A percentile compares a stretch with the other conserved stretches of the same genome.
Conservation (phyloP, 306 rosid genomes). For the Trifolium dubium region DNA sequence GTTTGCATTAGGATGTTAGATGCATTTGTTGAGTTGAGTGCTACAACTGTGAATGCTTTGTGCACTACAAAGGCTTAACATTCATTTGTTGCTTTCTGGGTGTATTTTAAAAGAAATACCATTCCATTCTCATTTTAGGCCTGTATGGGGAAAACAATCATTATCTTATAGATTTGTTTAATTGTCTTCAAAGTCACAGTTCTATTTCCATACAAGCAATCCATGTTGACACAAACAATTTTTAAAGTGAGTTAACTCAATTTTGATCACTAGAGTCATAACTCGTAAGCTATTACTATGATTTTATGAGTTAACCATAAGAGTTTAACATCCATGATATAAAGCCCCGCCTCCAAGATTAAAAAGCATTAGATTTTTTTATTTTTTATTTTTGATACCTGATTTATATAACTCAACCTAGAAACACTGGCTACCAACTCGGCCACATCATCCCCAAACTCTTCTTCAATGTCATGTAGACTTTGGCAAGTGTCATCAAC, state of each 20-base stretch:
- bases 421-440: conserved; percentile 93
- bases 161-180: neutral
- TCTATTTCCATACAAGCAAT: neutral
- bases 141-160: neutral
- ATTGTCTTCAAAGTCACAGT: neutral
- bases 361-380: conserved; percentile 20
- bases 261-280: neutral
- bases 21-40: too few species aligned
- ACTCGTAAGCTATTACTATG: neutral
- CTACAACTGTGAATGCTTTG: too few species aligned
- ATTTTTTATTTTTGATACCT: conserved; percentile 57
- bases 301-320: neutral
- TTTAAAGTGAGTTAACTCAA: conserved; percentile 7
- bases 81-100: too few species aligned
- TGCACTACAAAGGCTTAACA: too few species aligned
- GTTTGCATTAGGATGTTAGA: too few species aligned
- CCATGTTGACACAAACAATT: neutral
- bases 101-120: too few species aligned
- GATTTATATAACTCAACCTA: conserved; percentile 87
- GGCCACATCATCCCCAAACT: conserved; percentile 85
- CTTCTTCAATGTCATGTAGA: conserved; percentile 67
- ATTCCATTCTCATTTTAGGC: neutral
- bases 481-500: conserved; percentile 84
- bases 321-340: conserved; percentile 7
- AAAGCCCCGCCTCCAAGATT: conserved; percentile 38